These are phyloP conservation scores for Scleroderma bovista DNA, from an alignment of 768 basidiomycete genomes.

Conservation along the genomic window DNA sequence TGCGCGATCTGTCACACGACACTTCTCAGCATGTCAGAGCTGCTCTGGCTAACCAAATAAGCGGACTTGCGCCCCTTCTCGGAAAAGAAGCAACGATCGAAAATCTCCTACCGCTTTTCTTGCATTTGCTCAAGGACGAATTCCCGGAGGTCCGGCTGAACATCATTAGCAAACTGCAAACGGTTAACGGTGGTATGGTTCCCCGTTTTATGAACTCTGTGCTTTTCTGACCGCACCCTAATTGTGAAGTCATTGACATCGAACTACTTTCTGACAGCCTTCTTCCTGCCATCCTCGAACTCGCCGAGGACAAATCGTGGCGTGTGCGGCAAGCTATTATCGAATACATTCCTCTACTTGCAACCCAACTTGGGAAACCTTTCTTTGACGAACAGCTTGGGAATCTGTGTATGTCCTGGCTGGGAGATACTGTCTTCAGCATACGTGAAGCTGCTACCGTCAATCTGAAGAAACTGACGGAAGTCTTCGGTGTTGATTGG, in stretches of 20 bases:
- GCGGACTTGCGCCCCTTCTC: conserved; percentile 89
- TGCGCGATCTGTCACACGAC: conserved; percentile 90
- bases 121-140: conserved; percentile 95
- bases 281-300: conserved; percentile 93
- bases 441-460: conserved; percentile 98
- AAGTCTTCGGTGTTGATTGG: conserved; percentile 99
- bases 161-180: conserved; percentile 97
- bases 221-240: conserved; percentile 3
- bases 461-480: conserved; percentile 94
- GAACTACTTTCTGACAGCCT: conserved; percentile 91
- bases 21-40: conserved; percentile 96
- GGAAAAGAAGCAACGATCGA: conserved; percentile 94
- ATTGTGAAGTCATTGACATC: conserved; percentile 85
- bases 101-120: conserved; percentile 92
- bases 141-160: conserved; percentile 97
- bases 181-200: conserved; percentile 79
- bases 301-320: conserved; percentile 99
- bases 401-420: conserved; percentile 97
- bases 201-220: background rate
- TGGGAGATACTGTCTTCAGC: conserved; percentile 96
- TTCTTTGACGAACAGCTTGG: conserved; percentile 99
- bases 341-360: conserved; percentile 98
- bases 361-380: conserved; percentile 91
- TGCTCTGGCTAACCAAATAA: conserved; percentile 92
- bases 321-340: conserved; percentile 99